Conservation (phyloP, 1,284 basidiomycete species). For the Dichomitus squalens region DNA sequence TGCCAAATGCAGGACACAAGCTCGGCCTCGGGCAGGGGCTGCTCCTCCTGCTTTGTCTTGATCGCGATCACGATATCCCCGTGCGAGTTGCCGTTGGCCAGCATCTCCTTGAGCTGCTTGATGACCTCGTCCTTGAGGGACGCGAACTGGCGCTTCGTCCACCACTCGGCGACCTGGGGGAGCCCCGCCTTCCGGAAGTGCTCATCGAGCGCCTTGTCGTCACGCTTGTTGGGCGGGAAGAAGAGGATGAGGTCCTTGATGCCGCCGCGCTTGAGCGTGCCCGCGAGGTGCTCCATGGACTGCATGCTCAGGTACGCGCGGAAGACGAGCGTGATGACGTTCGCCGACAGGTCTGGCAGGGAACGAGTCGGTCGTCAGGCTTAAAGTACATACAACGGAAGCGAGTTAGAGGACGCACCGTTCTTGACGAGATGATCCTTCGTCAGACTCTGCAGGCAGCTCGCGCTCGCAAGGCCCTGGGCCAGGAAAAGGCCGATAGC, state of each 20-base stretch:
- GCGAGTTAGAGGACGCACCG: conserved; percentile 45
- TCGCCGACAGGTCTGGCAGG: conserved; percentile 70
- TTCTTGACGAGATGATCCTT: conserved; percentile 97
- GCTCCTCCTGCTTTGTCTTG: conserved; percentile 67
- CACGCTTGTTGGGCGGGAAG: conserved; percentile 84
- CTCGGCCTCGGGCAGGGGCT: conserved; percentile 79
- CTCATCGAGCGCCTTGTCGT: conserved; percentile 74
- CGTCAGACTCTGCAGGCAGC: conserved; percentile 80
- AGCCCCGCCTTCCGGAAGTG: conserved; percentile 85
- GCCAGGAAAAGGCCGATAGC: conserved; percentile 83
- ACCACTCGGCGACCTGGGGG: conserved; percentile 86
- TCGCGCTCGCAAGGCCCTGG: conserved; percentile 77
- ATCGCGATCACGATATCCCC: conserved; percentile 76
- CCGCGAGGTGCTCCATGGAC: conserved; percentile 85
- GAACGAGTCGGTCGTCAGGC: not conserved
- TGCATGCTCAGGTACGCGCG: conserved; percentile 79
- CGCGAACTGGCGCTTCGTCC: conserved; percentile 83
- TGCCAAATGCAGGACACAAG: conserved; percentile 90
- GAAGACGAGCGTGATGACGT: conserved; percentile 80
- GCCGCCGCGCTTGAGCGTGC: conserved; percentile 77
- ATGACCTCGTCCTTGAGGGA: conserved; percentile 46
- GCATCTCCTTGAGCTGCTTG: conserved; percentile 36
- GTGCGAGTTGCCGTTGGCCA: conserved; percentile 60
- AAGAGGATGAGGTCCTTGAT: conserved; percentile 87
- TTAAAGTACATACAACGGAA: not conserved